Base-by-base conservation (phyloP, 1,284 basidiomycete genomes). In the Melampsora larici-populina region DNA sequence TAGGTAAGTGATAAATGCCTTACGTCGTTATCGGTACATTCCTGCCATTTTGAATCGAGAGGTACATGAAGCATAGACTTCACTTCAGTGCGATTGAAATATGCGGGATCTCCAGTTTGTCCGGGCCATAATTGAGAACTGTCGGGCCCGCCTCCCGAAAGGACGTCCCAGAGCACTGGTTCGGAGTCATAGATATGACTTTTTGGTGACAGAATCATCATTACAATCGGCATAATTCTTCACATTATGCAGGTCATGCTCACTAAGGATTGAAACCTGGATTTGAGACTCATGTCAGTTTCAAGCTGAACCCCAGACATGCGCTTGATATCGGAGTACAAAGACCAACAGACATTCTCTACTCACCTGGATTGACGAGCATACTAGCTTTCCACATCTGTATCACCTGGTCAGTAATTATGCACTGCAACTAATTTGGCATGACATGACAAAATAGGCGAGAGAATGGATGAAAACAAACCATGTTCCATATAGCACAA, bases 141-240 rank as follows among this genome's bases (percentile, higher is more conserved):
- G 24, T 40, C 36, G 24, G 65, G 11, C 40, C 40, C 40, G 24
- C n/a, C 26, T 13, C 55, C 55, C 26, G 55, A 58, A 49, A 92
- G 88, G 7, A 91, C 89, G 79, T 92, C 90, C 90, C 89, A 91
- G 17, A 89, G 84, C 51, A 90, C 83, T 0, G 88, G 88, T 79
- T 85, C 87, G 84, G 86, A 80, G 21, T 83, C 26, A 71, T 74
- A 9, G 80, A 49, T 70, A 2, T 40, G 21, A 26, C 13, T 1
- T 82, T 29, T 24, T n/a, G 55, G n/a, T 29, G n/a, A n/a, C 55
- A 58, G 13, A 13, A 58, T 24, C n/a, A n/a, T 58, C 55, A n/a
- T 7, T 58, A 58, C n/a, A 58, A 81, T 92, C 91, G 79, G 55
- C 17, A 55, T 5, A 24, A 24, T 24, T n/a, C 5, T 58, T 6